Evolutionary conservation across 2,329 filamentous ascomycete species (phyloP).

Genomic region (Fusarium veterinarium): DNA sequence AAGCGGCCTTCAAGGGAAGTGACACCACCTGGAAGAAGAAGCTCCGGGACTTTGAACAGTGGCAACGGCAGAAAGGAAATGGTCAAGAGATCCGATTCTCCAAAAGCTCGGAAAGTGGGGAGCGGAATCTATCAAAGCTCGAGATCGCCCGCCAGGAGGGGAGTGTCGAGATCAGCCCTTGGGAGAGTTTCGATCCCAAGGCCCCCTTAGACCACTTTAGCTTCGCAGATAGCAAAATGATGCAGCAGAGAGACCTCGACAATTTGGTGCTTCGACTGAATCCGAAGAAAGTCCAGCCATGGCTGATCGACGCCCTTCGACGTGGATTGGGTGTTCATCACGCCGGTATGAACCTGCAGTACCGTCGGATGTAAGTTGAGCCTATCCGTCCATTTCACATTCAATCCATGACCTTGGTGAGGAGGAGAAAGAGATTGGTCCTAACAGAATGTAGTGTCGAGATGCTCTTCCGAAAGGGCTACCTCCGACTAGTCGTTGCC

Average conservation of each 20-base stretch:
- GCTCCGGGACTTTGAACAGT: not conserved
- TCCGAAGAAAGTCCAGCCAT: constrained; percentile 64
- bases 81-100: not conserved
- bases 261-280: constrained; percentile 64
- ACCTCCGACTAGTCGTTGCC: constrained; percentile 76
- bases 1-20: constrained; percentile 59
- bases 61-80: not conserved
- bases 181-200: constrained; percentile 62
- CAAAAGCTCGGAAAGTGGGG: not conserved
- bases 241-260: not conserved
- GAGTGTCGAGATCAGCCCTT: constrained; percentile 60
- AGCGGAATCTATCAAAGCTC: constrained; percentile 57
- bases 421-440: not conserved
- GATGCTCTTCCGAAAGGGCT: constrained; percentile 79
- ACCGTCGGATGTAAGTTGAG: constrained; percentile 70
- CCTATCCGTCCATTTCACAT: not conserved
- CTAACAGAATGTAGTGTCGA: constrained; percentile 65
- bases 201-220: constrained; percentile 72
- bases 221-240: constrained; percentile 70
- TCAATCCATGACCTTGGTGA: not conserved
- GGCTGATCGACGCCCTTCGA: constrained; percentile 69
- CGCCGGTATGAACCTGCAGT: constrained; percentile 67
- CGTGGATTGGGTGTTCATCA: constrained; percentile 83
- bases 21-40: constrained; percentile 54
- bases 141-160: constrained; percentile 69